Conservation (phyloP, 768 basidiomycete genomes). For the Obba rivulosa region DNA sequence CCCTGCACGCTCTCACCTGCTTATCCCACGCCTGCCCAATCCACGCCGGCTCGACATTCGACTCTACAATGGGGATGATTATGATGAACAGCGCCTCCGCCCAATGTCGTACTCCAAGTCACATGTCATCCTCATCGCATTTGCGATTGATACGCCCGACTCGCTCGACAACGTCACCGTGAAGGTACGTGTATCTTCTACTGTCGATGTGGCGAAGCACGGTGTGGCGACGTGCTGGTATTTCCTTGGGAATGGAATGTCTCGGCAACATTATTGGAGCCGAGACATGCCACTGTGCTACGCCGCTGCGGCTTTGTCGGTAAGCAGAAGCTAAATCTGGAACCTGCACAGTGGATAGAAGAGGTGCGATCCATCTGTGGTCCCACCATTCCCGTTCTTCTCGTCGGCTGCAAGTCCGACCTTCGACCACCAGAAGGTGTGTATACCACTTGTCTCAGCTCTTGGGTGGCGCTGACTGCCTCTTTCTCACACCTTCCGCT, state of each 20-base stretch:
- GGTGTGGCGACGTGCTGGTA: neutral
- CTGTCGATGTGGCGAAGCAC: neutral
- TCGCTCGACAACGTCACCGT: conserved; percentile 92
- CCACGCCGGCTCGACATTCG: too few species aligned
- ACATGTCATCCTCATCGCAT: conserved; percentile 97
- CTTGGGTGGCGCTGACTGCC: too few species aligned
- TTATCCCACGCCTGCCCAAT: too few species aligned
- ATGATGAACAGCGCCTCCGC: conserved; percentile 71
- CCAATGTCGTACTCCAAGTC: conserved; percentile 98
- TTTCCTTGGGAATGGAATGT: too few species aligned
- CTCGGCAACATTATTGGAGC: too few species aligned
- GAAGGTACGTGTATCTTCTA: conserved; percentile 51
- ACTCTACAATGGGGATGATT: too few species aligned
- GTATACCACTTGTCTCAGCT: too few species aligned
- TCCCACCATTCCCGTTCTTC: conserved; percentile 83
- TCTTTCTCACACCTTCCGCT: neutral
- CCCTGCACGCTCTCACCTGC: too few species aligned
- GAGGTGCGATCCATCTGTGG: conserved; percentile 98
- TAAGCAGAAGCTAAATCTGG: too few species aligned
- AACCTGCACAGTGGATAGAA: conserved; percentile 90
- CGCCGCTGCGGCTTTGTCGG: neutral
- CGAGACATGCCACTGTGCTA: too few species aligned
- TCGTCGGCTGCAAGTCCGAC: conserved; percentile 96
- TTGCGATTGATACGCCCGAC: conserved; percentile 93
- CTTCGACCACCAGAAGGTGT: conserved; percentile 53